Evolutionary conservation across 2,329 filamentous ascomycete genomes (phyloP), one percentile per base, ranked within the genome.

Genomic region (Claviceps purpurea): DNA sequence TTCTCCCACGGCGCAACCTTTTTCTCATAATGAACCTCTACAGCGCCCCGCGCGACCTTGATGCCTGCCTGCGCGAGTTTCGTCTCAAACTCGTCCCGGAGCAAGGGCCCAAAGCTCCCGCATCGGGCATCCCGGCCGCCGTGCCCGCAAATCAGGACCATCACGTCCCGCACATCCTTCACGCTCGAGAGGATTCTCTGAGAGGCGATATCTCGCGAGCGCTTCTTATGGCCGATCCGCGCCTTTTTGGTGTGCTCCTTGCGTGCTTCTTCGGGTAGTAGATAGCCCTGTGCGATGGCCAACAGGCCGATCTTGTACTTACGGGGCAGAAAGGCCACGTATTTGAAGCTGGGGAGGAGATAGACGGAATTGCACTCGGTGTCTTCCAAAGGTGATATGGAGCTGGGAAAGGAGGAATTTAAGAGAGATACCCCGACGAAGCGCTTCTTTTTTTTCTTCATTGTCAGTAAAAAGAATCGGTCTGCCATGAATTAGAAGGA

Each of bases 61-160:
- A 81, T 65, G 0, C 77, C 78, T 18, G 70, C 67, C 4, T 63
- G 65, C 2, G 66, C 66, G 5, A 90, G 64, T 59, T 79, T 75
- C 8, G 65, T 67, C 58, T 81, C 75, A 58, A 97, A 97, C 59
- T 89, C 84, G 0, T 68, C 68, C 58, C 79, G 72, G 14, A 97
- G 71, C 1, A 88, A 68, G 0, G 89, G 89, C 0, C 88, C 90
- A 56, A 91, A 74, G 22, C 87, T 69, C 0, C 93, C 91, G 62
- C 93, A 98, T 50, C 93, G 77, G 60, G 75, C 72, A 63, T 98
- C 93, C 11, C 93, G 76, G 2, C 82, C 82, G 14, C 84, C 85
- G 60, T 98, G 93, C 0, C 89, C 89, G 63, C 93, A 98, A 44
- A 96, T 84, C 20, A 97, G 70, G 34, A 98, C 79, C n/a, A 87